Evolutionary conservation across 805 yeast genomes (phyloP).

Genomic region (Alloascoidea africana): DNA sequence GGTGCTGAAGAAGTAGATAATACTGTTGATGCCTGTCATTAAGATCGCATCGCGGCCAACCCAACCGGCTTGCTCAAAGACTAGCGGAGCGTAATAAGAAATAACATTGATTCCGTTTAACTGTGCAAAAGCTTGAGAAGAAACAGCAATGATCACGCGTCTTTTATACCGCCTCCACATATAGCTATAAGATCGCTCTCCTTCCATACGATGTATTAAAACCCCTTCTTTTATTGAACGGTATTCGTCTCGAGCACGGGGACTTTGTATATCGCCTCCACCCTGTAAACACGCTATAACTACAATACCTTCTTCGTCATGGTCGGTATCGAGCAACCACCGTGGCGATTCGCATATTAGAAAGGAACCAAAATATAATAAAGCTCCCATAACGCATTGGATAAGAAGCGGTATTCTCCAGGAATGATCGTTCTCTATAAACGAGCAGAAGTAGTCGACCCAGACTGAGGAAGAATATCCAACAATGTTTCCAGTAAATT

Average conservation of each 20-base stretch:
- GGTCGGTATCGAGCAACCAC: conserved; percentile 74
- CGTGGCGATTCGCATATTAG: conserved; percentile 80
- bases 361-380: conserved; percentile 59
- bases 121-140: conserved; percentile 87
- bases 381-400: conserved; percentile 59
- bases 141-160: conserved; percentile 76
- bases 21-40: conserved; percentile 73
- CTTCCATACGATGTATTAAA: conserved; percentile 62
- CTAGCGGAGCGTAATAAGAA: conserved; percentile 85
- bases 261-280: conserved; percentile 59
- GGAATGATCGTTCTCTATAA: conserved; percentile 38
- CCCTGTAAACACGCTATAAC: conserved; percentile 77
- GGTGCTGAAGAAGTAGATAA: conserved; percentile 49
- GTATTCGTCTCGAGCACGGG: conserved; percentile 55
- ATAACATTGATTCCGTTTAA: conserved; percentile 87
- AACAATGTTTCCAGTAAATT: conserved; percentile 71
- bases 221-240: conserved; percentile 73
- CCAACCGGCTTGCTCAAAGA: conserved; percentile 95
- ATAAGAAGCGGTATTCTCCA: conserved; percentile 73
- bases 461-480: conserved; percentile 79
- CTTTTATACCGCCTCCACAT: conserved; percentile 66
- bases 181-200: conserved; percentile 57
- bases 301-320: conserved; percentile 65
- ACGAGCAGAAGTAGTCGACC: conserved; percentile 71
- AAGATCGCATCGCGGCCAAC: conserved; percentile 71